Conservation (phyloP, 805 yeast genomes). For the Teunomyces lycoperdinae region DNA sequence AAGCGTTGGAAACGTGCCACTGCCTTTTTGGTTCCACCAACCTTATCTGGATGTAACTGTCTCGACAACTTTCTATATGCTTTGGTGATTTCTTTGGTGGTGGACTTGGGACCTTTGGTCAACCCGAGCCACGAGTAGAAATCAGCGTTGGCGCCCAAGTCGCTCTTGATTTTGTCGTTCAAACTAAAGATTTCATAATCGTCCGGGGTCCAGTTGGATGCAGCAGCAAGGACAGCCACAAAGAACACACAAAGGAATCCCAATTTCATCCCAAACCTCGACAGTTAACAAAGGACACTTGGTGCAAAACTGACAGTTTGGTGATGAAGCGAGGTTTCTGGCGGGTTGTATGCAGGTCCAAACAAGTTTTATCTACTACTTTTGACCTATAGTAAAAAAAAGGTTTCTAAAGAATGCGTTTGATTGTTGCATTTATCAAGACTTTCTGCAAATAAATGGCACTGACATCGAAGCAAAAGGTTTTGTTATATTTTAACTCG, state of each 20-base stretch:
- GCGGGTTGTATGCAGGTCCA: background rate
- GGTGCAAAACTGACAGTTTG: conserved; percentile 1
- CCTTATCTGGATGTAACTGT: conserved; percentile 84
- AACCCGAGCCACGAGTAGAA: conserved; percentile 69
- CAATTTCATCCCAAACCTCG: conserved; percentile 9
- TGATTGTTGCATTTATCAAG: too few species aligned
- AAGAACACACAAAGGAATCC: conserved; percentile 10
- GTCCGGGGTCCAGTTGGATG: conserved; percentile 52
- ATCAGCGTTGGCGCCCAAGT: conserved; percentile 57
- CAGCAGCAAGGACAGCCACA: conserved; percentile 23
- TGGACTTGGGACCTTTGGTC: conserved; percentile 43
- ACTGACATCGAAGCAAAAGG: conserved; percentile 27
- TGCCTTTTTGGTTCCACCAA: conserved; percentile 41
- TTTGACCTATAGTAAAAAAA: too few species aligned
- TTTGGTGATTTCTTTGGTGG: conserved; percentile 53
- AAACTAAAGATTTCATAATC: conserved; percentile 82
- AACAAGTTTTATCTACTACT: background rate
- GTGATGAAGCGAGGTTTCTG: conserved; percentile 6
- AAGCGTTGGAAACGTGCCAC: conserved; percentile 75
- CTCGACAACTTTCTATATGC: conserved; percentile 72
- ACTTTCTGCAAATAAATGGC: conserved; percentile 7
- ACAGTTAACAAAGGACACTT: background rate
- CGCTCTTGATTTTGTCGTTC: conserved; percentile 59
- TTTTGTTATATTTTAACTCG: conserved; percentile 33
- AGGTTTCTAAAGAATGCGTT: background rate